phyloP scores from a whole-genome alignment of 805 yeast genomes.

The Candida krabiensis region DNA sequence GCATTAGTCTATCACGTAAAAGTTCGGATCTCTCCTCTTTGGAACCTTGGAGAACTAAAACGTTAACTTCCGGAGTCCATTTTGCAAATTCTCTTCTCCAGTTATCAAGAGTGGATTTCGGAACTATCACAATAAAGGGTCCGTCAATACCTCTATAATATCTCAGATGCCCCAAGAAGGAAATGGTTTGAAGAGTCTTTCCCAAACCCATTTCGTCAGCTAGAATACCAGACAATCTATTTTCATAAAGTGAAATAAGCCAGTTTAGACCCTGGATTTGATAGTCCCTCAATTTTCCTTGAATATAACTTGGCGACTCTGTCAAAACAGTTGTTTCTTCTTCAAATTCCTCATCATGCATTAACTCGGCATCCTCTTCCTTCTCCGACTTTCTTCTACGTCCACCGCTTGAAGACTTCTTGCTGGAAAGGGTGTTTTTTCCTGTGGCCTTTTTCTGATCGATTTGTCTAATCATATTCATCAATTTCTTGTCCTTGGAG shows the following conservation, averaged over 20 bases:
- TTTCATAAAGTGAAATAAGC: constrained; percentile 86
- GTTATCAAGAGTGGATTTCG: constrained; percentile 92
- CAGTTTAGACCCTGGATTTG: constrained; percentile 95
- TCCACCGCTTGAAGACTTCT: constrained; percentile 22
- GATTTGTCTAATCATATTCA: constrained; percentile 54
- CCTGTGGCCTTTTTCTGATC: constrained; percentile 49
- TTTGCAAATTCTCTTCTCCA: constrained; percentile 93
- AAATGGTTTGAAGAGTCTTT: constrained; percentile 90
- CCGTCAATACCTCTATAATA: constrained; percentile 79
- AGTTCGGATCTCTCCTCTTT: constrained; percentile 74
- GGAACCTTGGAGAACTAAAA: constrained; percentile 82
- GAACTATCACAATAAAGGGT: constrained; percentile 89
- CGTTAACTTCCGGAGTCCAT: constrained; percentile 95
- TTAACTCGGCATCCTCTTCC: constrained; percentile 92
- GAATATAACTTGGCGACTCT: constrained; percentile 77
- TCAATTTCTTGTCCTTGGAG: constrained; percentile 71
- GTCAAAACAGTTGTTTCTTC: constrained; percentile 71
- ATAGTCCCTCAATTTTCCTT: constrained; percentile 83
- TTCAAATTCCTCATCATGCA: constrained; percentile 76
- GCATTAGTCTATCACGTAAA: constrained; percentile 56
- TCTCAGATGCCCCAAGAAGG: constrained; percentile 86
- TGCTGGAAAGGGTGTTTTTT: constrained; percentile 17
- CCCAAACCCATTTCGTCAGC: constrained; percentile 99
- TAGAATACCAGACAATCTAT: constrained; percentile 84
- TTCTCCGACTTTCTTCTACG: constrained; percentile 88